Base-by-base conservation (phyloP, 768 basidiomycete genomes). In the Pisolithus orientalis region DNA sequence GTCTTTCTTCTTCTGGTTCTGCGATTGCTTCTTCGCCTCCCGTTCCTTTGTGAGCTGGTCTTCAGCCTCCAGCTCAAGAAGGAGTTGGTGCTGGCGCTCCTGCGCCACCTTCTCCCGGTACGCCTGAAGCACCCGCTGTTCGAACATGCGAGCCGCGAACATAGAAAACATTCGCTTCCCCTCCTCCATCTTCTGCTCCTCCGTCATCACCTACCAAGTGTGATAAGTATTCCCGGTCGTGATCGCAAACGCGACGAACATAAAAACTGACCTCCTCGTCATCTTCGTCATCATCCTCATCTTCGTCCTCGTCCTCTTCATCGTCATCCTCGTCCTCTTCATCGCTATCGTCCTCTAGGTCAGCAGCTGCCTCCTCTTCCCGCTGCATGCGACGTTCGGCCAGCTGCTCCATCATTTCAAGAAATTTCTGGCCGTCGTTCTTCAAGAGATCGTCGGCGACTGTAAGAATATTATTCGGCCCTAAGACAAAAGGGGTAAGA, bases 361-460 rank as follows among this genome's bases (percentile, higher is more conserved):
- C 83, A 0, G 80, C 76, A 16, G 75, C 78, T 31, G 74, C 78
- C 63, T 79, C 76, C 60, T 94, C 88, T 64, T 97, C 94, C 4
- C 94, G 80, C 60, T 90, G 86, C 80, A 95, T 91, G 43, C 95
- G 81, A 47, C 92, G 81, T 64, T 96, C 93, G 0, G 95, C 94
- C 17, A 99, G 80, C 70, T 95, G 93, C 68, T 98, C 96, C 96
- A 99, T 99, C 96, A 99, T 99, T 75, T 99, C 96, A 61, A 99
- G 74, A 74, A 99, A 99, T 75, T 96, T 97, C 63, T 94, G 91
- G 2, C 95, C 95, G 63, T 99, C 94, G 62, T 98, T 98, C 77
- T 96, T 96, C 61, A 99, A 78, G 43, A 99, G 80, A 72, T 99
- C 96, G 65, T 99, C 96, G 44, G 96, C 96, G 49, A 99, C 95